Percentiles rank a stretch among this genome's conserved stretches.
phyloP scores from a whole-genome alignment of 176 grass and related monocot genomes.

The Ensete ventricosum region DNA sequence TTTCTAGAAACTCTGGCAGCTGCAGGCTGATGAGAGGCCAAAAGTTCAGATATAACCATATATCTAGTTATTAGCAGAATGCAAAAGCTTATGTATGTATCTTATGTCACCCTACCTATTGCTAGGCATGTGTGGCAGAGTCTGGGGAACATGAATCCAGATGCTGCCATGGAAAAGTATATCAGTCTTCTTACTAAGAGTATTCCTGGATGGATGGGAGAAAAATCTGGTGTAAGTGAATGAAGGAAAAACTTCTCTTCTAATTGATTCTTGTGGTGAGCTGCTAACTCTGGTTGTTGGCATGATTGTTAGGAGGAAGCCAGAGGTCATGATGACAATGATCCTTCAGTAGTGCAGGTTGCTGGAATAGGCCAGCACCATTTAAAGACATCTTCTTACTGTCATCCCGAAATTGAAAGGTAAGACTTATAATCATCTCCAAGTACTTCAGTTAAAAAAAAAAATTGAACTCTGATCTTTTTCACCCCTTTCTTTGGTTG shows the following conservation, averaged over 20 bases:
- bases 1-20: not conserved
- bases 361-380: not conserved
- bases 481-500: not conserved
- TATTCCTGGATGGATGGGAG: slow-evolving; percentile 32
- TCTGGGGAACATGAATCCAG: slow-evolving; percentile 38
- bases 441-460: not conserved
- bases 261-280: slow-evolving; percentile 1
- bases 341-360: slow-evolving; percentile 2
- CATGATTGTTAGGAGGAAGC: slow-evolving; percentile 20
- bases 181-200: slow-evolving; percentile 29
- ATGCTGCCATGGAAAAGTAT: slow-evolving; percentile 41
- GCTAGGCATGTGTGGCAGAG: slow-evolving; percentile 41
- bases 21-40: not conserved
- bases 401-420: not conserved
- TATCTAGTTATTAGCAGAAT: not conserved
- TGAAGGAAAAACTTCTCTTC: slow-evolving; percentile 1
- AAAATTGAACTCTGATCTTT: too few relatives aligned
- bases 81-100: not conserved
- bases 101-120: slow-evolving; percentile 2
- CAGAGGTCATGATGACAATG: slow-evolving; percentile 19
- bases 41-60: not conserved
- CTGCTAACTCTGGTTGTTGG: not conserved
- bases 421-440: not conserved
- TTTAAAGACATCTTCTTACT: not conserved
- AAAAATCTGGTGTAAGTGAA: slow-evolving; percentile 17